Evolutionary conservation across 805 yeast species (phyloP), one percentile per base, ranked within the genome.

Genomic region (Metschnikowia gelsemii): DNA sequence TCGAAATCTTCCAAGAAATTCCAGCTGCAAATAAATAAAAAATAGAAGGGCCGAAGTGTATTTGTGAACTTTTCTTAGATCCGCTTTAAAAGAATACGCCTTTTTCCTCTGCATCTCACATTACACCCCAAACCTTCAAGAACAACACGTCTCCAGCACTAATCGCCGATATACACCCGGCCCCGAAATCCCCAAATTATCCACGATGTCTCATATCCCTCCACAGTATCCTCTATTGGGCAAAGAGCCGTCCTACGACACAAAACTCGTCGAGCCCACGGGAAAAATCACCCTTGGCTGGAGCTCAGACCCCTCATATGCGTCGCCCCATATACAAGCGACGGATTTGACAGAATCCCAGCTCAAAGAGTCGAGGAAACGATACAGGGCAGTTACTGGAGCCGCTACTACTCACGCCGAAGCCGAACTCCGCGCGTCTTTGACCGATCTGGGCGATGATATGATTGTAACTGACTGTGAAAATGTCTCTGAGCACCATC

Each of bases 391-490:
- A 33, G n/a, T n/a, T n/a, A n/a, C n/a, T n/a, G n/a, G n/a, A n/a
- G n/a, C n/a, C n/a, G n/a, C n/a, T n/a, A n/a, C n/a, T n/a, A n/a
- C n/a, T n/a, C n/a, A 51, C 42, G 45, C 52, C 13, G 53, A 51
- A 25, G 48, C 42, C 32, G 47, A 45, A 18, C 49, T 46, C 2
- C 49, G 49, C 40, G 38, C 17, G 34, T 30, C 30, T 18, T 50
- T 35, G 25, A 37, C 42, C 26, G 65, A 58, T 21, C 51, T 62
- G 4, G 54, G 59, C 32, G 71, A 66, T 42, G 70, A 65, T 21
- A 58, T 66, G 66, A 42, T 57, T 25, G 51, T 64, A 24, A 58
- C 67, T 5, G 73, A 68, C 46, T 52, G 59, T 8, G 72, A 68
- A 31, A 32, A 5, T 25, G 40, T 27, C 40, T 59, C 31, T 52